phyloP scores from a whole-genome alignment of 352 stramenopile genomes.

The Saprolegnia diclina region DNA sequence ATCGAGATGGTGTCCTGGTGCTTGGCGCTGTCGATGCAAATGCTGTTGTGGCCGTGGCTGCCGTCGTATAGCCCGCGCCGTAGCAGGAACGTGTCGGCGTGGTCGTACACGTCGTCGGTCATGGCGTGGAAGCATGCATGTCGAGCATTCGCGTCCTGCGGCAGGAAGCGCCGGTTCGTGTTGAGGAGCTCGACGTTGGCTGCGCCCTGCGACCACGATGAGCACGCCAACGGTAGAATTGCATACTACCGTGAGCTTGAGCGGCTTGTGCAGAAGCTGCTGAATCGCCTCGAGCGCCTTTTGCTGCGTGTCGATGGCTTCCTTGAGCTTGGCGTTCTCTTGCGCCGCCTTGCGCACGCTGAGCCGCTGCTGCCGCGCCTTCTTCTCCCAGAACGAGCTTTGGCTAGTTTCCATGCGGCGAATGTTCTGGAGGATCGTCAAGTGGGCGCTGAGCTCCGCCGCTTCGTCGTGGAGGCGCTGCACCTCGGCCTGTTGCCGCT shows the following conservation, averaged over 20 bases:
- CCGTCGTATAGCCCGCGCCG: neutral
- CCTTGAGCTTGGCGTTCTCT: neutral
- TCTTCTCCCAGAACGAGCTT: slow-evolving; percentile 10
- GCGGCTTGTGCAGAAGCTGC: neutral
- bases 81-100: slow-evolving; percentile 1
- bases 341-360: neutral
- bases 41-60: neutral
- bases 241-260: neutral
- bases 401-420: slow-evolving; percentile 2
- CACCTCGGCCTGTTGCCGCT: neutral
- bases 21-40: neutral
- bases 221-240: no score
- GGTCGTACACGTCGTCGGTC: neutral
- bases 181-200: neutral
- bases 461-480: neutral
- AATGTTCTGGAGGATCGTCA: neutral
- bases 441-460: neutral
- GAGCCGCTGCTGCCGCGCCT: neutral
- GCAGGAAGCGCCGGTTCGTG: neutral
- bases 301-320: neutral
- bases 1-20: neutral
- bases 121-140: neutral
- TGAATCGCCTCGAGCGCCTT: neutral
- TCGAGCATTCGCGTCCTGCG: neutral
- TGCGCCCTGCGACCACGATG: no score